Evolutionary conservation across 108 stramenopile species (phyloP), one percentile per base, ranked within the genome.

Genomic region (Skeletonema grethae): DNA sequence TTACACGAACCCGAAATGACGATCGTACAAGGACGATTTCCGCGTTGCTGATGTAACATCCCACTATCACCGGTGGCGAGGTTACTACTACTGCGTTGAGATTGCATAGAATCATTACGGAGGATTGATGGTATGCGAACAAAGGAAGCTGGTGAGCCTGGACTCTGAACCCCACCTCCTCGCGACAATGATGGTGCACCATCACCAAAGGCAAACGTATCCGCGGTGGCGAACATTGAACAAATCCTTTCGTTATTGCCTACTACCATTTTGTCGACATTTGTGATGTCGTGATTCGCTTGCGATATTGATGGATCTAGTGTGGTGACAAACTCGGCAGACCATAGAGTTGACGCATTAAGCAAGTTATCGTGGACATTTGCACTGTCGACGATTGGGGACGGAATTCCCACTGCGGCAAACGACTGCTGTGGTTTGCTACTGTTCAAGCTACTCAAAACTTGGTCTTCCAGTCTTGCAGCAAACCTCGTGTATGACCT

Each of bases 11-110:
- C 84, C 65, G 88, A 89, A 25, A 92, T 34, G 9, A 95, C 20
- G 29, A 95, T 61, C 8, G 87, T 72, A 68, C 88, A 90, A 13
- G 94, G 87, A 35, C 84, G 88, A 67, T 92, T 95, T 22, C 94
- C 90, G 22, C 41, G 43, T 25, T 82, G 64, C 8, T 10, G 12
- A 3, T 70, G 13, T 35, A 22, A 57, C 34, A 7, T 22, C 16
- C 39, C 46, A 35, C 53, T 60, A 36, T 16, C 29, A 4, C 46
- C 69, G 7, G 18, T 24, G 0, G 46, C 16, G 7, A 61, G 35
- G 59, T 69, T 69, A 20, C n/a, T 64, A 4, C 36, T 48, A 41
- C 75, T 75, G n/a, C 57, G 35, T 10, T 57, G 43, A n/a, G 68
- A 82, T 56, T 53, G 48, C 69, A 80, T 77, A 4, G 74, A 75